Conservation (phyloP, 257 asterid genomes). For the Anisodus acutangulus region DNA sequence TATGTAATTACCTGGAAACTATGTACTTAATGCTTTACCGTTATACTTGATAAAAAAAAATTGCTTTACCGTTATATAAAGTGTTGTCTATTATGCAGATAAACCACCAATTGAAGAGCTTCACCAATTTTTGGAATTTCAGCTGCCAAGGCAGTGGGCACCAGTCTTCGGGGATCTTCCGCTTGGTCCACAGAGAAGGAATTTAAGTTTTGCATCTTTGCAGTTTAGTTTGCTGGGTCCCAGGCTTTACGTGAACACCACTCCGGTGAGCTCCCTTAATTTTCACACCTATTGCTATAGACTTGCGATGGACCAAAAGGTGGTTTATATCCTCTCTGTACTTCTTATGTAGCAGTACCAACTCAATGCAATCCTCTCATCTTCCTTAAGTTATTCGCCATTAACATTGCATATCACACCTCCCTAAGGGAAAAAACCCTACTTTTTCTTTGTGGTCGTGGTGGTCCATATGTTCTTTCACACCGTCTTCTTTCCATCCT, state of each 20-base stretch:
- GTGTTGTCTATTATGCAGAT: slow-evolving; percentile 54
- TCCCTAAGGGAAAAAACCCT: not conserved
- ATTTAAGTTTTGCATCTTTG: slow-evolving; percentile 71
- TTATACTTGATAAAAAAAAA: too few species aligned
- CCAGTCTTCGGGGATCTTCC: slow-evolving; percentile 95
- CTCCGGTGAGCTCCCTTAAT: slow-evolving; percentile 54
- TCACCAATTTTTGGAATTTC: slow-evolving; percentile 96
- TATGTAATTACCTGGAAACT: not conserved
- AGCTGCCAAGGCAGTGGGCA: slow-evolving; percentile 99
- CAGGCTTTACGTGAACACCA: slow-evolving; percentile 74
- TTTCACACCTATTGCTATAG: not conserved
- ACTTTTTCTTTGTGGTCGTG: not conserved
- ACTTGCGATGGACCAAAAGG: not conserved
- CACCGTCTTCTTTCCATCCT: not conserved
- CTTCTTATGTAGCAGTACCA: not conserved
- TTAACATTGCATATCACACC: slow-evolving; percentile 16
- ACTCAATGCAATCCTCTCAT: not conserved
- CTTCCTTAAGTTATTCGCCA: not conserved
- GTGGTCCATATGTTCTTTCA: not conserved
- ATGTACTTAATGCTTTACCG: not conserved
- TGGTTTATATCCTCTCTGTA: not conserved
- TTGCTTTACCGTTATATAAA: not conserved
- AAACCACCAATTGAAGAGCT: slow-evolving; percentile 99
- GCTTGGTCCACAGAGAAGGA: slow-evolving; percentile 92
- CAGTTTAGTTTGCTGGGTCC: slow-evolving; percentile 98